Evolutionary conservation across 306 rosid species (phyloP).

Genomic region (Inga leiocalycina): DNA sequence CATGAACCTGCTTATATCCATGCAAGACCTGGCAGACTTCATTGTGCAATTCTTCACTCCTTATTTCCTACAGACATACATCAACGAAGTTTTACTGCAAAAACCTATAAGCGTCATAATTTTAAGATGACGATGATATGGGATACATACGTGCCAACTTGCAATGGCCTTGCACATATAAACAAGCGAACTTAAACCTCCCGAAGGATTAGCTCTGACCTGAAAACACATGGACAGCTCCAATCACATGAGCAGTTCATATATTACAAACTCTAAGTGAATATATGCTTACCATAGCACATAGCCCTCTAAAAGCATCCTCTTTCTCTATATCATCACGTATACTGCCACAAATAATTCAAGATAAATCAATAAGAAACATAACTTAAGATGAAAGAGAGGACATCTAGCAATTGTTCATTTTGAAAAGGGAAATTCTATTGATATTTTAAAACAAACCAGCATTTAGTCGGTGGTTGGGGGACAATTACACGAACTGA

Average conservation of each 20-base stretch:
- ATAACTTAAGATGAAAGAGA: conserved; percentile 12
- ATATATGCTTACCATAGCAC: conserved; percentile 78
- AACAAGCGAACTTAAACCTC: conserved; percentile 79
- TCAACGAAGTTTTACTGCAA: conserved; percentile 27
- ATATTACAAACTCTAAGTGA: conserved; percentile 1
- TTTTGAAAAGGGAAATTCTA: conserved; percentile 22
- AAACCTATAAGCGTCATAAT: conserved; percentile 10
- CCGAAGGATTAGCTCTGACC: conserved; percentile 95
- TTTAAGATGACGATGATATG: conserved; percentile 1
- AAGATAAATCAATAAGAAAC: conserved; percentile 30
- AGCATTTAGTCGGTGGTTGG: not conserved
- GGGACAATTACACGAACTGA: not conserved
- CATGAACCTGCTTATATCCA: conserved; percentile 92
- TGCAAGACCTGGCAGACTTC: conserved; percentile 92
- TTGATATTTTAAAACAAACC: not conserved
- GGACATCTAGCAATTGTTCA: conserved; percentile 2
- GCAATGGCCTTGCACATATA: conserved; percentile 93
- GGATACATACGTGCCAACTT: conserved; percentile 95
- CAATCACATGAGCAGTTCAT: conserved; percentile 10
- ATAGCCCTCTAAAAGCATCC: conserved; percentile 97
- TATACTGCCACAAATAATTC: conserved; percentile 66
- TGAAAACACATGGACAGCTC: conserved; percentile 45
- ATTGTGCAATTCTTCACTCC: conserved; percentile 84
- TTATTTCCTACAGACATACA: conserved; percentile 73
- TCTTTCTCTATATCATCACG: conserved; percentile 97